Evolutionary conservation across 148 eudicot genomes (phyloP), one percentile per base, ranked within the genome.

Genomic region (Amaranthus cruentus): DNA sequence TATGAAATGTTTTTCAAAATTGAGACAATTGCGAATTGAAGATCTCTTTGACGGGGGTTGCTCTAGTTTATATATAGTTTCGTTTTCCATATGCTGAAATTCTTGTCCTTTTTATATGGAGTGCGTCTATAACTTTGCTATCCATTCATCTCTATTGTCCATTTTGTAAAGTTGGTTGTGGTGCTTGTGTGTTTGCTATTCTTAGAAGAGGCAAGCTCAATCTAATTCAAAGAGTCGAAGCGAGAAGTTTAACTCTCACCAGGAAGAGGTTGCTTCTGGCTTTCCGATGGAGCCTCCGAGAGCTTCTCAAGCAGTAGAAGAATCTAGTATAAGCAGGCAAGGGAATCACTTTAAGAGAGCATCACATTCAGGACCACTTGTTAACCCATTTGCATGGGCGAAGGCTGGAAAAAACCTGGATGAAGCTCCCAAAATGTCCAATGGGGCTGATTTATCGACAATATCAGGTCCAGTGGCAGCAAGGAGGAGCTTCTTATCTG

Each of bases 281-380:
- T 90, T 92, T 78, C 97, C 92, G 12, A 85, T 96, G 5, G 97
- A 96, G 76, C 97, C 96, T 42, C 94, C 94, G 49, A 85, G 95
- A 74, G 79, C 84, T 68, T 90, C 95, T 79, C 94, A 86, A 71
- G 84, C 78, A 69, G 64, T 71, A 12, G 94, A 89, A 80, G 87
- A 83, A 75, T 62, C 78, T 70, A 78, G 75, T 56, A 77, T 69
- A 56, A 86, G 83, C 71, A 54, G 81, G 63, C 85, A 80, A 57
- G 84, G 72, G 6, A 76, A 79, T 75, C 76, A 77, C 65, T 85
- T 79, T 75, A 92, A 86, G 73, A 81, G 96, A 76, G 92, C 88
- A 76, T 95, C 98, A 64, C 96, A 95, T 85, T 95, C 97, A 52
- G 99, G 99, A 61, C 96, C 92, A 42, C 84, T 92, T 74, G 88